Evolutionary conservation across 371 early-diverging fungal species (phyloP), one percentile per base, ranked within the genome.

Genomic region (Choanephora cucurbitarum): DNA sequence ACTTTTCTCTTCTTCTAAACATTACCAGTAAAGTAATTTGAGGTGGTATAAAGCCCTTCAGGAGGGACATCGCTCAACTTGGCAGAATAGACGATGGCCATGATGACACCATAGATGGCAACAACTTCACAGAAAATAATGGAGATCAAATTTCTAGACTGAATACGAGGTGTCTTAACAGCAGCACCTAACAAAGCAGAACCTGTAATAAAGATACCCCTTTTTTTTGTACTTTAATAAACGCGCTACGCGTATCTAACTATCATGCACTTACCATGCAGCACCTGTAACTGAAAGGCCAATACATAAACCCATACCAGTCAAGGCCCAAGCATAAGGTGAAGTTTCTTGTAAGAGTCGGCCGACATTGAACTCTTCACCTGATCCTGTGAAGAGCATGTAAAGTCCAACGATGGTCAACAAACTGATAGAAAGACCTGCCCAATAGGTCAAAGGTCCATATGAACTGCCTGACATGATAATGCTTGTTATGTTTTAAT

Each of bases 111-210:
- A 71, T 98, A 98, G 62, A 98, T 98, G 59, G 97, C 98, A 9
- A 98, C 98, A 58, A 95, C 98, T 80, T 98, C 98, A 79, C 97
- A 98, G 67, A 98, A 97, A 75, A 97, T 96, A 58, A 98, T 93
- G 60, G 93, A 86, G 78, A 98, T 96, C 60, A 98, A 82, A 81
- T 97, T 98, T 79, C 96, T 92, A 19, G 96, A 96, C 53, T 90
- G 86, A 63, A 98, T 96, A 42, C 97, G 86, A 55, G 97, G 99
- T 5, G 94, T 86, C 58, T 85, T 82, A 57, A 98, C 95, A 9
- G 93, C 95, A 49, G 85, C 97, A 68, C 97, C 99, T 28, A 97
- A 76, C 23, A 98, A 80, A 54, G 88, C 87, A 23, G 93, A 80
- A 22, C 97, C 99, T 19, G 94, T 91, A 57, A 93, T 87, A 62